Evolutionary conservation across 2,329 filamentous ascomycete genomes (phyloP).

Genomic region (Cladosporium sp.): DNA sequence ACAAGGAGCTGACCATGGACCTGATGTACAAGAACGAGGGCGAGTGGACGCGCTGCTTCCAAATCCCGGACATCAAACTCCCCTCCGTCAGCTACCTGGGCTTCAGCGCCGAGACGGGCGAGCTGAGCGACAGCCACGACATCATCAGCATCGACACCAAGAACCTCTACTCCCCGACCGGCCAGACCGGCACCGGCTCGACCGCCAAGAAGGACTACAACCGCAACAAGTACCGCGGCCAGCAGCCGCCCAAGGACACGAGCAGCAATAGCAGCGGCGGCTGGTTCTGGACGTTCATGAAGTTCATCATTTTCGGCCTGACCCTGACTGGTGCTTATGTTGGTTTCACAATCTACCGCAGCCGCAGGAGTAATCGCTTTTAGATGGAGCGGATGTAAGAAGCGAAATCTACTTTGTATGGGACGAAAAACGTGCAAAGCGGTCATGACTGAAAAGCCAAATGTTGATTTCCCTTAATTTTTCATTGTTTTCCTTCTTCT

Average conservation of each 20-base stretch:
- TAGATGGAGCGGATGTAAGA: conserved; percentile 23
- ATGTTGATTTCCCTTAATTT: too few relatives aligned
- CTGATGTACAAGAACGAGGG: conserved; percentile 90
- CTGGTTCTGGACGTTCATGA: conserved; percentile 73
- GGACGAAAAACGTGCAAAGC: not conserved
- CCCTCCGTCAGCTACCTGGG: conserved; percentile 66
- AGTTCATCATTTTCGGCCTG: conserved; percentile 72
- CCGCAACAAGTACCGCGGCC: conserved; percentile 41
- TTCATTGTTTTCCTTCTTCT: too few relatives aligned
- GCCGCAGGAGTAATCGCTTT: conserved; percentile 45
- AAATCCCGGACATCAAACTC: conserved; percentile 63
- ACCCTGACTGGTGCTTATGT: conserved; percentile 72
- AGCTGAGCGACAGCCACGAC: conserved; percentile 96
- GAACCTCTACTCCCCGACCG: conserved; percentile 74
- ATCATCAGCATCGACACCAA: conserved; percentile 81
- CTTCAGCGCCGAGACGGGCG: conserved; percentile 82
- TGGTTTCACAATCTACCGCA: conserved; percentile 80
- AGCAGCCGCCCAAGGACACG: conserved; percentile 42
- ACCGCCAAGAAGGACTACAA: conserved; percentile 36
- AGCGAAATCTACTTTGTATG: too few relatives aligned
- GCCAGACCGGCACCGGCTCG: conserved; percentile 25
- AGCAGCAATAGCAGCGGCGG: conserved; percentile 53
- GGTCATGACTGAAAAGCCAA: not conserved
- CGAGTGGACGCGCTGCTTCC: conserved; percentile 88
- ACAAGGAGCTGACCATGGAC: conserved; percentile 85